Percentiles rank a stretch among this genome's conserved stretches.
These are phyloP conservation scores for Aspergillus sclerotiicarbonarius DNA, from an alignment of 495 filamentous ascomycete species.

Conservation along the genomic window DNA sequence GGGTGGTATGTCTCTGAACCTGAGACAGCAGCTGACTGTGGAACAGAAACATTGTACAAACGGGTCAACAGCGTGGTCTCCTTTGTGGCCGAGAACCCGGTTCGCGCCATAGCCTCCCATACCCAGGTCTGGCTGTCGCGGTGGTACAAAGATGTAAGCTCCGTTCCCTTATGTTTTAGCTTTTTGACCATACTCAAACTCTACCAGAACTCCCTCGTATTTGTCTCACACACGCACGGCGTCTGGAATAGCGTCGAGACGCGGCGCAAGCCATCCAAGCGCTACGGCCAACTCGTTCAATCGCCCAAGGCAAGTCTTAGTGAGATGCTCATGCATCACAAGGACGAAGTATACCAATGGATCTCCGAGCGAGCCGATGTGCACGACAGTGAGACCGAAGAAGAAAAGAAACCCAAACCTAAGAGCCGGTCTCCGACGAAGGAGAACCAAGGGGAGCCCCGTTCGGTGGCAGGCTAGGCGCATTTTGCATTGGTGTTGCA, in stretches of 20 bases:
- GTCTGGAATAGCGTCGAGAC: conserved; percentile 62
- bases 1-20: conserved; percentile 16
- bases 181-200: background rate
- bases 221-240: conserved; percentile 66
- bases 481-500: too few species aligned
- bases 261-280: conserved; percentile 60
- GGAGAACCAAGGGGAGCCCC: background rate
- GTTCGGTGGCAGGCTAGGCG: too few species aligned
- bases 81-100: conserved; percentile 45
- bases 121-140: conserved; percentile 60
- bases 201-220: conserved; percentile 63
- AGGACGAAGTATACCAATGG: conserved; percentile 54
- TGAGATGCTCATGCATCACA: conserved; percentile 64
- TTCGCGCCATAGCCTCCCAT: conserved; percentile 62
- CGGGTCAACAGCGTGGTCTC: conserved; percentile 59
- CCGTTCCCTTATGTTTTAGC: background rate
- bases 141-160: conserved; percentile 65
- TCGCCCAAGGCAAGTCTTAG: conserved; percentile 53
- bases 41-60: conserved; percentile 43
- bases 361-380: conserved; percentile 44
- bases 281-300: conserved; percentile 62
- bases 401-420: conserved; percentile 18
- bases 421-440: conserved; percentile 21
- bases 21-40: conserved; percentile 19
- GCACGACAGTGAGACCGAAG: conserved; percentile 30